These are phyloP conservation scores for Pelargonium cotyledonis DNA, from an alignment of 441 rosid genomes.

Conservation along the genomic window DNA sequence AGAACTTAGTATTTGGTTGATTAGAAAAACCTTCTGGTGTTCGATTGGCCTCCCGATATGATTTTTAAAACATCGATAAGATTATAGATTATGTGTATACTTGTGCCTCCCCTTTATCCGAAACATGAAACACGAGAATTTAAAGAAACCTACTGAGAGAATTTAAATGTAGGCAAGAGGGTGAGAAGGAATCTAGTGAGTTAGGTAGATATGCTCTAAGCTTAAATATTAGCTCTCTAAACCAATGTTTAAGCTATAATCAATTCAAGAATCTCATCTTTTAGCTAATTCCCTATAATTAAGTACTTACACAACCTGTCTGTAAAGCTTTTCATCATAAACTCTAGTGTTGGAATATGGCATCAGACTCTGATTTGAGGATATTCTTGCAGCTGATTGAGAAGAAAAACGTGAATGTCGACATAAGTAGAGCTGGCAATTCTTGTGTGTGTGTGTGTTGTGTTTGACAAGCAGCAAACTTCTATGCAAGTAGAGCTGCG, in stretches of 20 bases:
- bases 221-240: background rate
- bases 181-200: background rate
- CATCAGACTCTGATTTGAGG: background rate
- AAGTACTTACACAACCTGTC: background rate
- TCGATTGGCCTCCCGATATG: too few species aligned
- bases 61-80: too few species aligned
- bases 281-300: background rate
- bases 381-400: background rate
- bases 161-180: background rate
- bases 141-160: background rate
- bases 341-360: background rate
- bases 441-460: too few species aligned
- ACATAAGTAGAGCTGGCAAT: too few species aligned
- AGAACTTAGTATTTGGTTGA: too few species aligned
- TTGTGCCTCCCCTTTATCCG: background rate
- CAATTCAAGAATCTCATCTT: slow-evolving; percentile 2
- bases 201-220: background rate
- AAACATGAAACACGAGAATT: background rate
- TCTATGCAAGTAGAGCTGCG: too few species aligned
- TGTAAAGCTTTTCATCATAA: background rate
- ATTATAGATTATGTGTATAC: background rate
- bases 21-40: too few species aligned
- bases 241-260: background rate
- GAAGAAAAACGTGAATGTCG: background rate
- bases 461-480: too few species aligned